phyloP scores from a whole-genome alignment of 2,329 filamentous ascomycete genomes.

The Magnaporthales sp. region DNA sequence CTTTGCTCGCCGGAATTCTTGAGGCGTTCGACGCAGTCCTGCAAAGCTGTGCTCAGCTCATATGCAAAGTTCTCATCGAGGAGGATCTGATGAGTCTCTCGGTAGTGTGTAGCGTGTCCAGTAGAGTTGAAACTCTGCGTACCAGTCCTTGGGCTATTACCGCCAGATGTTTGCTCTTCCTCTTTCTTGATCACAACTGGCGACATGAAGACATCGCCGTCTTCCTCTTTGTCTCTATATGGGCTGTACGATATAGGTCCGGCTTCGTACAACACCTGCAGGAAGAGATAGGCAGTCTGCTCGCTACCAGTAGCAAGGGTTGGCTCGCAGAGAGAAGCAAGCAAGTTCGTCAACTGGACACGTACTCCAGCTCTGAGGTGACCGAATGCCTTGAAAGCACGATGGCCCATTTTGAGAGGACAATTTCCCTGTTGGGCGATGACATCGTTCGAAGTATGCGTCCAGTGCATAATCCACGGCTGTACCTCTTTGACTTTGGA shows the following conservation, averaged over 20 bases:
- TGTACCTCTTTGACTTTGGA: background rate
- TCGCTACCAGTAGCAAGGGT: background rate
- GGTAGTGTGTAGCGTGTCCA: background rate
- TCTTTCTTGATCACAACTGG: background rate
- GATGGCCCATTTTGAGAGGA: background rate
- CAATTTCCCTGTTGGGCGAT: background rate
- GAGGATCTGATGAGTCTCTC: background rate
- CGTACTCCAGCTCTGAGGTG: background rate
- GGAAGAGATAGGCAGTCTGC: background rate
- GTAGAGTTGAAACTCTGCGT: too few relatives aligned
- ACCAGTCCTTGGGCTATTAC: background rate
- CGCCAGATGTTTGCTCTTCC: background rate
- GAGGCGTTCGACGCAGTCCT: background rate
- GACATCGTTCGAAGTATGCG: background rate
- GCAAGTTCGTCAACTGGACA: background rate
- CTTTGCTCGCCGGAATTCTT: background rate
- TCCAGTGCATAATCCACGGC: background rate
- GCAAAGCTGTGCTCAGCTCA: background rate
- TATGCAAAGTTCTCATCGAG: background rate
- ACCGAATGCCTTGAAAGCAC: background rate
- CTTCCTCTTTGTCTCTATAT: background rate
- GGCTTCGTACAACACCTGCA: background rate
- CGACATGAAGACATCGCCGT: background rate
- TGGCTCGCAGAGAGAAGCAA: background rate
- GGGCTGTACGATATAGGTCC: background rate